phyloP scores from a whole-genome alignment of 441 rosid species.

The Eutrema salsugineum region DNA sequence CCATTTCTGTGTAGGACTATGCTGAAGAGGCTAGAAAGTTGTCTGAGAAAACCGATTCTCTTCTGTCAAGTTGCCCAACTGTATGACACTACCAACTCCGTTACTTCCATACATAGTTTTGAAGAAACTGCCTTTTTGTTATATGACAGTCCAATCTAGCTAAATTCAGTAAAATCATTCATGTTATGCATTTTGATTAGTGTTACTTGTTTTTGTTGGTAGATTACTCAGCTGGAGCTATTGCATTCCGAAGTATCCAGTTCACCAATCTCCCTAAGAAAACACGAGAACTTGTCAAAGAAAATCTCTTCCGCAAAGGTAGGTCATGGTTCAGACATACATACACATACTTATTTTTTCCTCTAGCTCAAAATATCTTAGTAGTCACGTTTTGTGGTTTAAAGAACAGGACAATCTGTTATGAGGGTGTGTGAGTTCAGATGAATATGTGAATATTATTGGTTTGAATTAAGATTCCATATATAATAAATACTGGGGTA shows the following conservation, averaged over 20 bases:
- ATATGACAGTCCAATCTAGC: not conserved
- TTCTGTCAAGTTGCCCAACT: conserved; percentile 49
- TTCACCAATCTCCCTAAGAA: conserved; percentile 53
- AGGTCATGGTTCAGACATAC: conserved; percentile 11
- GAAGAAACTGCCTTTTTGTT: not conserved
- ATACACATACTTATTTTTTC: not conserved
- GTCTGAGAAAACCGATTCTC: conserved; percentile 54
- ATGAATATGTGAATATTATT: not conserved
- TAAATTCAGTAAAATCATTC: not conserved
- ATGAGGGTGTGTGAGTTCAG: not conserved
- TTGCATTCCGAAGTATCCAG: conserved; percentile 52
- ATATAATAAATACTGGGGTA: not conserved
- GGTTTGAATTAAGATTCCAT: not conserved
- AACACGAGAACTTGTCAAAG: conserved; percentile 50
- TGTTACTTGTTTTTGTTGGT: conserved; percentile 20
- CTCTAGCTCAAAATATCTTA: not conserved
- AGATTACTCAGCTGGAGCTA: conserved; percentile 71
- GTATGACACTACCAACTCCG: conserved; percentile 36
- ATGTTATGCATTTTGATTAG: not conserved
- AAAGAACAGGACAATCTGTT: not conserved
- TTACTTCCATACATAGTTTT: not conserved
- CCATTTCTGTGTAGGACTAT: conserved; percentile 42
- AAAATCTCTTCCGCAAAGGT: conserved; percentile 74
- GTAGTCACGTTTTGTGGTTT: not conserved
- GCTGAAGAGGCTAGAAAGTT: conserved; percentile 64